Conservation (phyloP, 179 eudicot genomes). For the Silene vulgaris region DNA sequence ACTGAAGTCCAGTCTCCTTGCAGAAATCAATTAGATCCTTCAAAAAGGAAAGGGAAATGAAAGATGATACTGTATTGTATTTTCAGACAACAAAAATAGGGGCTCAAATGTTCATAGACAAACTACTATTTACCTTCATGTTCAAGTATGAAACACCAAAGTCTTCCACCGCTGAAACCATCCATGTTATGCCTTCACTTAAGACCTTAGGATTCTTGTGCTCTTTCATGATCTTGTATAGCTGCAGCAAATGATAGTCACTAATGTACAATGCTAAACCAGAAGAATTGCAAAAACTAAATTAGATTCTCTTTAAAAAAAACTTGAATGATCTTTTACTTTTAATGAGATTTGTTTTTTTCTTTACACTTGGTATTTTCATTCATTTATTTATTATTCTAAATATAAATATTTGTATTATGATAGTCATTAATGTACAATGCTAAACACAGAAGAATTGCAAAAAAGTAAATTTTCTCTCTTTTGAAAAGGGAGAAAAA, state of each 20-base stretch:
- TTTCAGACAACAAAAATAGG: not conserved
- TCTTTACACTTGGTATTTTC: too few species aligned
- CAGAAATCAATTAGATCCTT: constrained; percentile 97
- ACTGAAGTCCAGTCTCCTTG: constrained; percentile 95
- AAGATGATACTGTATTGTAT: constrained; percentile 1
- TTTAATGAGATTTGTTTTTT: too few species aligned
- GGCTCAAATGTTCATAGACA: not conserved
- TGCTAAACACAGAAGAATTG: too few species aligned
- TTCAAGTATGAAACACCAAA: constrained; percentile 83
- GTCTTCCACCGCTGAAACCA: constrained; percentile 95
- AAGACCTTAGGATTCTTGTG: constrained; percentile 99
- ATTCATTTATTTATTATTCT: too few species aligned
- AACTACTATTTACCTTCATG: constrained; percentile 55
- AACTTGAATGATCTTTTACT: too few species aligned
- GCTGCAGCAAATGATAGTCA: constrained; percentile 36
- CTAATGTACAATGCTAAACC: not conserved
- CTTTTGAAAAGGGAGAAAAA: too few species aligned
- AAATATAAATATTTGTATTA: too few species aligned
- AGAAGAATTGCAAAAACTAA: not conserved
- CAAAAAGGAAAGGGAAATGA: constrained; percentile 18
- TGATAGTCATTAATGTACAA: too few species aligned
- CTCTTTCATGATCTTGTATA: constrained; percentile 90
- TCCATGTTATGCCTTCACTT: constrained; percentile 89
- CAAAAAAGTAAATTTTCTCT: too few species aligned
- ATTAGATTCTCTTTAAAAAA: too few species aligned